These are phyloP conservation scores for Phytophthora capsici DNA, from an alignment of 352 stramenopile genomes.

Conservation along the genomic window DNA sequence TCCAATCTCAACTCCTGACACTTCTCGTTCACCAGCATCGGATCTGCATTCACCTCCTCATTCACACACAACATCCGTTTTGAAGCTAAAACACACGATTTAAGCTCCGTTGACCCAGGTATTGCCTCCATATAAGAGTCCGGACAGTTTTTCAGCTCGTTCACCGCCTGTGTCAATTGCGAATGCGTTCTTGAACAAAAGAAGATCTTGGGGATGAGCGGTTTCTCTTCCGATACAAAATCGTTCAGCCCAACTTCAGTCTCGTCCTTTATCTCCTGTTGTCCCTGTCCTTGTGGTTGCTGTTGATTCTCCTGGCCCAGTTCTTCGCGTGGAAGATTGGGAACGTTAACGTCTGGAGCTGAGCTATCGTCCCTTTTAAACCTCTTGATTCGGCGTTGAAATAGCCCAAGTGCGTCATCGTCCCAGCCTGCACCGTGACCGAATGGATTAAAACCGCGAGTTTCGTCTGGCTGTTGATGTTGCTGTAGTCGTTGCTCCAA, in stretches of 20 bases:
- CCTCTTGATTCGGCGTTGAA: conserved; percentile 43
- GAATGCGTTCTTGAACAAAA: conserved; percentile 88
- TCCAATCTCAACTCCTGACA: conserved; percentile 50
- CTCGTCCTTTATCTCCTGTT: conserved; percentile 8
- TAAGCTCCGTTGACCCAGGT: conserved; percentile 49
- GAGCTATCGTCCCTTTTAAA: conserved; percentile 31
- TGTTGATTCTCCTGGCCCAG: conserved; percentile 7
- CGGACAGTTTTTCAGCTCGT: conserved; percentile 77
- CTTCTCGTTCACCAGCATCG: conserved; percentile 65
- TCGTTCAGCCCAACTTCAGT: conserved; percentile 4
- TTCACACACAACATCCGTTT: conserved; percentile 82
- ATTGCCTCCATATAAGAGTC: conserved; percentile 47
- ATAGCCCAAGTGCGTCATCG: conserved; percentile 34
- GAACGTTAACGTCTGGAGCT: conserved; percentile 4
- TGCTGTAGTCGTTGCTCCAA: conserved; percentile 9
- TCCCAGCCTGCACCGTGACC: conserved; percentile 20
- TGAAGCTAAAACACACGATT: conserved; percentile 76
- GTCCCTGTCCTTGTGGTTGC: neutral
- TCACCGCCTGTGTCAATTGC: conserved; percentile 76
- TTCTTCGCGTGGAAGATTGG: conserved; percentile 5
- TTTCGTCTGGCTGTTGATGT: neutral
- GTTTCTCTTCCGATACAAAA: conserved; percentile 23
- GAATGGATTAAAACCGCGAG: neutral
- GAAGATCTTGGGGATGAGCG: conserved; percentile 58
- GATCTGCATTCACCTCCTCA: conserved; percentile 59